Evolutionary conservation across 306 rosid genomes (phyloP).

Genomic region (Cucurbita pepo): DNA sequence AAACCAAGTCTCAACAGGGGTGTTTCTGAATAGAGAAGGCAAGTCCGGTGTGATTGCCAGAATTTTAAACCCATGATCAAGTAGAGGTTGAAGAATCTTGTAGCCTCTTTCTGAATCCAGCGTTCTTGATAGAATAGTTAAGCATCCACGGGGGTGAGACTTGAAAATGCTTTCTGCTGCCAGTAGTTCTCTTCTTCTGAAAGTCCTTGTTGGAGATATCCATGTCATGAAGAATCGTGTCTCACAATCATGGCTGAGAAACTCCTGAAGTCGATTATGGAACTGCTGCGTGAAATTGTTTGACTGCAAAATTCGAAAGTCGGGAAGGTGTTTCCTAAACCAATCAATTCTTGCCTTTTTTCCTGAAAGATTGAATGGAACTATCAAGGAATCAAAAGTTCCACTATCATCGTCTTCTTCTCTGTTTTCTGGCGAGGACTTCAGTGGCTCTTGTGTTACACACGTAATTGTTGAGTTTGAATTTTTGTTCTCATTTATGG

Average conservation of each 20-base stretch:
- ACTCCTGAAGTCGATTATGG: slow-evolving; percentile 9
- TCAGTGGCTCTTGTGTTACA: slow-evolving; percentile 3
- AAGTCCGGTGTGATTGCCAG: slow-evolving; percentile 48
- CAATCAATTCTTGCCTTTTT: slow-evolving; percentile 9
- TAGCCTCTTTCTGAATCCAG: slow-evolving; percentile 36
- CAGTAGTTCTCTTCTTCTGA: slow-evolving; percentile 28
- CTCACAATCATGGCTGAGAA: slow-evolving; percentile 8
- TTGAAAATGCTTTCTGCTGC: slow-evolving; percentile 42
- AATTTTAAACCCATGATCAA: slow-evolving; percentile 41
- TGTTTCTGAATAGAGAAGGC: slow-evolving; percentile 35
- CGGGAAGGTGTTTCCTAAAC: slow-evolving; percentile 9
- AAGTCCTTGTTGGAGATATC: slow-evolving; percentile 10
- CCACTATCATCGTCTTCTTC: slow-evolving; percentile 10
- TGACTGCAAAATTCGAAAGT: slow-evolving; percentile 7
- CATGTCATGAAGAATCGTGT: slow-evolving; percentile 18
- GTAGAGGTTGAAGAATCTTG: slow-evolving; percentile 41
- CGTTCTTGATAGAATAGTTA: slow-evolving; percentile 48
- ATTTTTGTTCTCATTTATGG: background rate
- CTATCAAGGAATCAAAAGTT: slow-evolving; percentile 12
- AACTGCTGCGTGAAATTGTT: slow-evolving; percentile 9
- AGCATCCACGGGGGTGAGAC: slow-evolving; percentile 50
- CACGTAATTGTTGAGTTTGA: slow-evolving; percentile 4
- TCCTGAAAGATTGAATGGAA: slow-evolving; percentile 24
- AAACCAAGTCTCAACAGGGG: slow-evolving; percentile 57
- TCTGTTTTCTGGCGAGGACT: slow-evolving; percentile 16